Evolutionary conservation across 192 early-diverging fungal species (phyloP).

Genomic region (Paraglomus occultum): DNA sequence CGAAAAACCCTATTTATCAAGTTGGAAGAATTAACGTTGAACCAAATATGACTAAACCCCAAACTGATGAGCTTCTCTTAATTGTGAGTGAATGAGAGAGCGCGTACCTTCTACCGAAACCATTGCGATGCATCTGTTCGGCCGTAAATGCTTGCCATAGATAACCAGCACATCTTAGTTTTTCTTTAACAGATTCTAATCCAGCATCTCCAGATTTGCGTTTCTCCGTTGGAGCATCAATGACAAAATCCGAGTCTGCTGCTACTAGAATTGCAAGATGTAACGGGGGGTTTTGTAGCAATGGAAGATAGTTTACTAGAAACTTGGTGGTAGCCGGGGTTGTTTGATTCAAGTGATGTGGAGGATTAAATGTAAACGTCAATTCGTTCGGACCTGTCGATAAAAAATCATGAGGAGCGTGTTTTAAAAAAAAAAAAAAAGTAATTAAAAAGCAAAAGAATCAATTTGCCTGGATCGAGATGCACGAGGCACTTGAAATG

Average conservation of each 20-base stretch:
- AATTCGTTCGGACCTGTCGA: constrained; percentile 44
- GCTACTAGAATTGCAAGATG: constrained; percentile 57
- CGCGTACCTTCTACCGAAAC: constrained; percentile 51
- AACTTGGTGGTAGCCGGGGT: constrained; percentile 30
- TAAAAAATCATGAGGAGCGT: not conserved
- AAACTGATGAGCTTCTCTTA: too few relatives aligned
- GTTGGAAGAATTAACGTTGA: not conserved
- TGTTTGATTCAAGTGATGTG: constrained; percentile 17
- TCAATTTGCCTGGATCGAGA: constrained; percentile 42
- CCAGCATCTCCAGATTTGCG: constrained; percentile 42
- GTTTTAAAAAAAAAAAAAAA: not conserved
- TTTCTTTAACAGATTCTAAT: constrained; percentile 49
- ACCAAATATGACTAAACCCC: not conserved
- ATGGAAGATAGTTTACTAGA: constrained; percentile 47
- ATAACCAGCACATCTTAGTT: constrained; percentile 61
- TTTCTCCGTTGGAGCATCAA: constrained; percentile 60
- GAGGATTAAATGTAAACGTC: constrained; percentile 46
- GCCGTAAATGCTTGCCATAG: constrained; percentile 73
- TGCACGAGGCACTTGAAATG: constrained; percentile 61
- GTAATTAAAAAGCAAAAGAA: not conserved
- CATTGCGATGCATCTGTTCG: constrained; percentile 66
- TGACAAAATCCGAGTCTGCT: constrained; percentile 52
- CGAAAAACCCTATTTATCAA: constrained; percentile 54
- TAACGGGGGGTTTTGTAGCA: constrained; percentile 56
- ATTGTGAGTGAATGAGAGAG: too few relatives aligned